phyloP scores from a whole-genome alignment of 208 protist species.

The Wallacemonas sp. region DNA sequence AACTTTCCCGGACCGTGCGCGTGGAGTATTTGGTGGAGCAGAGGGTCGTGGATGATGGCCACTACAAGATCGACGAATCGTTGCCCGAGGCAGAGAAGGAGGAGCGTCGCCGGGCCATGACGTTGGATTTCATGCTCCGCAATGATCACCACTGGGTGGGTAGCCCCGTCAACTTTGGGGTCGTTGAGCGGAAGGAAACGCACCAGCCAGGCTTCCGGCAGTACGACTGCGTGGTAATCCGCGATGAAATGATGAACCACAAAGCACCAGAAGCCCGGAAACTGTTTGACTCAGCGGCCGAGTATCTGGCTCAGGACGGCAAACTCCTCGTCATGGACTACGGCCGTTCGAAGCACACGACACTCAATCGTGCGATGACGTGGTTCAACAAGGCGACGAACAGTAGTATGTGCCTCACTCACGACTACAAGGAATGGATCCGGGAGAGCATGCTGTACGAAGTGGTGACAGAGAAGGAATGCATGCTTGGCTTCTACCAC shows the following conservation, averaged over 20 bases:
- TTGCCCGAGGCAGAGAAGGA: constrained; percentile 53
- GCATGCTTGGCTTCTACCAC: constrained; percentile 76
- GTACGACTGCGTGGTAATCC: constrained; percentile 79
- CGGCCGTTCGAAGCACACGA: constrained; percentile 48
- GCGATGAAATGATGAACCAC: constrained; percentile 78
- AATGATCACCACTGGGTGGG: constrained; percentile 88
- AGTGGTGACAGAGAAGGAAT: constrained; percentile 52
- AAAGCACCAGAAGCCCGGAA: constrained; percentile 38
- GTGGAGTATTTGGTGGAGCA: constrained; percentile 81
- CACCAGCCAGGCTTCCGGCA: constrained; percentile 48
- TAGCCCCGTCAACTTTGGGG: constrained; percentile 74
- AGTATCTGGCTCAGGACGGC: constrained; percentile 57
- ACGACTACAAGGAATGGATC: constrained; percentile 82
- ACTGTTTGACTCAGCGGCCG: constrained; percentile 56
- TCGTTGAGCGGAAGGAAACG: constrained; percentile 44
- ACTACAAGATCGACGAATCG: constrained; percentile 55
- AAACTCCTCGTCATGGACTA: constrained; percentile 82
- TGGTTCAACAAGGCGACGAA: constrained; percentile 61
- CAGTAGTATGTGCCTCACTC: constrained; percentile 75
- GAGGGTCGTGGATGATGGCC: constrained; percentile 67
- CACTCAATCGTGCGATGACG: constrained; percentile 33
- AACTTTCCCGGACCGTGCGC: constrained; percentile 68
- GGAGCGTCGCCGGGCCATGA: constrained; percentile 74
- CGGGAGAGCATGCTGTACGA: constrained; percentile 65
- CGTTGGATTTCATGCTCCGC: constrained; percentile 79